Conservation (phyloP, 192 early-diverging fungal species). For the Helicostylum pulchrum region DNA sequence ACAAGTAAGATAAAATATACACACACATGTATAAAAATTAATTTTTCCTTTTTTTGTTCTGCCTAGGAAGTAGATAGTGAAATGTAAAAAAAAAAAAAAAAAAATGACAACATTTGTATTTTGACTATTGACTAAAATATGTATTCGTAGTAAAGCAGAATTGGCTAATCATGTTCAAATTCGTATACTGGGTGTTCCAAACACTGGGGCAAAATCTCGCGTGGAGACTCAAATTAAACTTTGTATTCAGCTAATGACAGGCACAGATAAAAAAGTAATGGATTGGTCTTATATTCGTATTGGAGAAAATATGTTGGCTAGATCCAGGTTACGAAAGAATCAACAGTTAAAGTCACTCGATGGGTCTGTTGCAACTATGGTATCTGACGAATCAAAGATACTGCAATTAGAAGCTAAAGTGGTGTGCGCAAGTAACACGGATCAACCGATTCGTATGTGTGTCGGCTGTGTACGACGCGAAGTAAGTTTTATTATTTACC, state of each 20-base stretch:
- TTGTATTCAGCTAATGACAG: constrained; percentile 76
- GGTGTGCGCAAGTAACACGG: constrained; percentile 79
- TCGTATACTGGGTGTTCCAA: constrained; percentile 43
- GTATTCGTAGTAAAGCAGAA: neutral
- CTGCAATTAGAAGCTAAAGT: constrained; percentile 79
- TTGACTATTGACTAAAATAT: neutral
- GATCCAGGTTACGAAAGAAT: constrained; percentile 59
- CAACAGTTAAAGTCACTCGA: constrained; percentile 26
- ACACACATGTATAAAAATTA: neutral
- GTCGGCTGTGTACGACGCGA: constrained; percentile 82
- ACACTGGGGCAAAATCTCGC: constrained; percentile 72
- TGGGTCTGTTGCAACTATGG: constrained; percentile 31
- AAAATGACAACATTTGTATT: neutral
- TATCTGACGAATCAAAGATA: constrained; percentile 46
- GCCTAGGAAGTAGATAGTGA: neutral
- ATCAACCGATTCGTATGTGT: constrained; percentile 76
- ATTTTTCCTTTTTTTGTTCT: neutral
- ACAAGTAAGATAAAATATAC: neutral
- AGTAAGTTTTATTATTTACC: constrained; percentile 30
- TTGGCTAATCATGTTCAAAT: constrained; percentile 17
- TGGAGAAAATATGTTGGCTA: constrained; percentile 80
- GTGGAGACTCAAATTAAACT: constrained; percentile 96
- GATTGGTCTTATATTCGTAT: constrained; percentile 83
- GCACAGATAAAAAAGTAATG: constrained; percentile 63
- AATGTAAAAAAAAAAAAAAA: neutral